Base-by-base conservation (phyloP, 2,329 filamentous ascomycete genomes). In the Diplodia corticola region DNA sequence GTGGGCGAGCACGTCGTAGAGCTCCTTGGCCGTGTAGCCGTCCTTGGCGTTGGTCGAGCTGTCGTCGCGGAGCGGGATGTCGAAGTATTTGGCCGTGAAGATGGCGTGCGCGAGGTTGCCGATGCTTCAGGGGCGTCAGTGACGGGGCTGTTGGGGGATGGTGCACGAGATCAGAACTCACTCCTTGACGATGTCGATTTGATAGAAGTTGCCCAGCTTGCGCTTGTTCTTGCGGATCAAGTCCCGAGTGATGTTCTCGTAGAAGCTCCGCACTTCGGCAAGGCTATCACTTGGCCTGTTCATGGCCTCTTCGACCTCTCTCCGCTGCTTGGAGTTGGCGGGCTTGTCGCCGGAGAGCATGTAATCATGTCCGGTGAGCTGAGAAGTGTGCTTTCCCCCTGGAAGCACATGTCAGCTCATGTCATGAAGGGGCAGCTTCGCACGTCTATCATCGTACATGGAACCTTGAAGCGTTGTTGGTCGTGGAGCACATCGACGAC, bases 41-140 rank as follows among this genome's bases (percentile, higher is more conserved):
- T 65, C 49, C 17, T 70, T 69, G 48, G 71, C 69, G 35, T 69
- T 68, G 15, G 37, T n/a, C 3, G 37, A 20, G 1, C 15, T 20
- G 17, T 44, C 40, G 40, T 61, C 67, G 51, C 72, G 73, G 1
- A 75, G 54, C 1, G 73, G 73, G 37, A 76, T 70, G 61, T 71
- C 55, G 54, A 73, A 74, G 53, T 75, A 60, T 30, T 68, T 70
- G 15, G 74, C 73, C 4, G 71, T 71, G 65, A 75, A 74, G 28
- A 72, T 70, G 5, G 73, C 71, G 65, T 75, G 73, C 5, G 73
- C 73, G 12, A 73, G 71, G 54, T 73, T 73, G 13, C 70, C 73
- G 61, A 77, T 70, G 63, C 55, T 60, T n/a, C 15, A 15, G 3
- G 6, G 3, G 13, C 0, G 24, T 60, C 17, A 60, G 55, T 22